These are phyloP conservation scores for Hemileia vastatrix DNA, from an alignment of 1,284 basidiomycete genomes.

Conservation along the genomic window DNA sequence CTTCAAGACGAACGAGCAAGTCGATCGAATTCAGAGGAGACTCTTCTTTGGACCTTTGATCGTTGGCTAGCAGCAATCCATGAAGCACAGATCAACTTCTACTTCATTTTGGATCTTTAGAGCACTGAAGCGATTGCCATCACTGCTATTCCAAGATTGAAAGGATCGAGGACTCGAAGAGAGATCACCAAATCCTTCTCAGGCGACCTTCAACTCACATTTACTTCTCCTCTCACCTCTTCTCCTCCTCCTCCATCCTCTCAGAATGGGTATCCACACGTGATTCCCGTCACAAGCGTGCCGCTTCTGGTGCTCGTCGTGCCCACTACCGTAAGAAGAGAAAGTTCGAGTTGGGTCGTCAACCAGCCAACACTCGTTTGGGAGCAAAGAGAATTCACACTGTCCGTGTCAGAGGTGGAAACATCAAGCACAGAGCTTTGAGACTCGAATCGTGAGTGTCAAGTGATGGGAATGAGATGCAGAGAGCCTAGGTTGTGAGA, in stretches of 20 bases:
- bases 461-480: background rate
- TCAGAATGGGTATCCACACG: too few species aligned
- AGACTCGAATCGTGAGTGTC: conserved; percentile 36
- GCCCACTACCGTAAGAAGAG: conserved; percentile 45
- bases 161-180: too few species aligned
- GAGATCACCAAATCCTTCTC: too few species aligned
- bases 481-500: background rate
- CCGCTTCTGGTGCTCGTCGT: conserved; percentile 41
- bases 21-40: too few species aligned
- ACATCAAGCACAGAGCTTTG: conserved; percentile 44
- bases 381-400: conserved; percentile 44
- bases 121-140: too few species aligned
- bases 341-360: conserved; percentile 43
- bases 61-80: too few species aligned
- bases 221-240: background rate
- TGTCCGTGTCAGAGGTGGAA: conserved; percentile 42
- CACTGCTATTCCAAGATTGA: too few species aligned
- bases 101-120: too few species aligned
- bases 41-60: too few species aligned
- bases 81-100: too few species aligned
- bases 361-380: conserved; percentile 44
- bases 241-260: background rate
- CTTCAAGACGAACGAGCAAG: too few species aligned
- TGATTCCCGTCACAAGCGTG: conserved; percentile 45
- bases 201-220: background rate